Percentiles rank a stretch among this genome's conserved stretches.
Conservation (phyloP, 2,329 filamentous ascomycete genomes). For the Botrytis deweyae region DNA sequence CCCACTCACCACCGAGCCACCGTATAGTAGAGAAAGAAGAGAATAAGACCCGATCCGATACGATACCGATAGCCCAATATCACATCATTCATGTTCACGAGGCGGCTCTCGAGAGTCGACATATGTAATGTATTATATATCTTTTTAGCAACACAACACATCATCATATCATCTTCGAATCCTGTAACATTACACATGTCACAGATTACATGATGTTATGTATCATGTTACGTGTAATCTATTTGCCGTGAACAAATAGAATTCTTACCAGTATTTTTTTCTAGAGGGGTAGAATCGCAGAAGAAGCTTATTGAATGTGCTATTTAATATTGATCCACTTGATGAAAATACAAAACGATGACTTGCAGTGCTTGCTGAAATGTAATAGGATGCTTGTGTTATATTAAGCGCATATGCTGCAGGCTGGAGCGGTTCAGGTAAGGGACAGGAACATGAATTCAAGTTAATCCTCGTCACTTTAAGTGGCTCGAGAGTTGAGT, state of each 20-base stretch:
- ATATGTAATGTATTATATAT: not conserved
- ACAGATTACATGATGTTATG: not conserved
- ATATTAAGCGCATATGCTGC: slow-evolving; percentile 13
- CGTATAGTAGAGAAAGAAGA: slow-evolving; percentile 7
- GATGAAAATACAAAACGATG: slow-evolving; percentile 2
- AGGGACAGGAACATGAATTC: slow-evolving; percentile 21
- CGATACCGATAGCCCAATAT: not conserved
- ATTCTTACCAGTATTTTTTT: not conserved
- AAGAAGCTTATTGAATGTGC: not conserved
- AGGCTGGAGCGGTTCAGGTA: slow-evolving; percentile 19
- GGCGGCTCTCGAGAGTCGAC: not conserved
- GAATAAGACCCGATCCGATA: slow-evolving; percentile 1
- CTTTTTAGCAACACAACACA: not conserved
- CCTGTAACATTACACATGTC: not conserved
- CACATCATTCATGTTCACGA: not conserved
- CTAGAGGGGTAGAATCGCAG: not conserved
- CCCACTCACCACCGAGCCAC: not conserved
- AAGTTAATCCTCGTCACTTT: slow-evolving; percentile 4
- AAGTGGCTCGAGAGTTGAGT: not conserved
- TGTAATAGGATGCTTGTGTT: slow-evolving; percentile 14
- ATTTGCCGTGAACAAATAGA: not conserved
- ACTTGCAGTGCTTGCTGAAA: slow-evolving; percentile 7
- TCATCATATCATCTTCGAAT: not conserved
- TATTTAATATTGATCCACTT: slow-evolving; percentile 1
- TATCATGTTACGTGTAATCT: slow-evolving; percentile 6